phyloP scores from a whole-genome alignment of 768 basidiomycete species.

The Cystofilobasidium bisporidii region DNA sequence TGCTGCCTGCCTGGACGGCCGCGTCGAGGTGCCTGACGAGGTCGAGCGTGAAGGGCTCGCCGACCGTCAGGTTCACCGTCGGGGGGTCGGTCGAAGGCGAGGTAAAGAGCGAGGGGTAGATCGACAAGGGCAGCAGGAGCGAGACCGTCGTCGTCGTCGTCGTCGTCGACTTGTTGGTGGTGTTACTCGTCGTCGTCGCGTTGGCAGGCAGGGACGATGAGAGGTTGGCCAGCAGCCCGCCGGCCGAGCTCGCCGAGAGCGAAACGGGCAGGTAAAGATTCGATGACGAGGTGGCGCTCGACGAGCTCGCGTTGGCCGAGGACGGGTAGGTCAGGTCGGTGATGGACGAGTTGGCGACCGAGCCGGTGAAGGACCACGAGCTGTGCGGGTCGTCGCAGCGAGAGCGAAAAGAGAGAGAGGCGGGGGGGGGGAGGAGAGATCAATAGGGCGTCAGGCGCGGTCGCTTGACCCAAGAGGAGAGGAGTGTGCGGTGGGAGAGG shows the following conservation, averaged over 20 bases:
- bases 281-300: slow-evolving; percentile 33
- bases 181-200: slow-evolving; percentile 45
- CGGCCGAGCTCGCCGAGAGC: slow-evolving; percentile 48
- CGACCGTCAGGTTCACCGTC: slow-evolving; percentile 47
- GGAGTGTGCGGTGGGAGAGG: neutral
- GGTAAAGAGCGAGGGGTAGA: slow-evolving; percentile 66
- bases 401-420: neutral
- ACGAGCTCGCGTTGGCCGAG: slow-evolving; percentile 43
- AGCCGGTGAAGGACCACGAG: slow-evolving; percentile 9
- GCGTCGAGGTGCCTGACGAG: slow-evolving; percentile 47
- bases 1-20: slow-evolving; percentile 47
- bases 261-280: slow-evolving; percentile 51
- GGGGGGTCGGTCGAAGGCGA: slow-evolving; percentile 48
- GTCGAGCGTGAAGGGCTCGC: slow-evolving; percentile 48
- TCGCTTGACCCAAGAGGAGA: no score
- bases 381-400: no score
- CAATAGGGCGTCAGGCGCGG: no score
- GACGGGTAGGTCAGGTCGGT: slow-evolving; percentile 59
- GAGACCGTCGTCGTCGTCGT: slow-evolving; percentile 37
- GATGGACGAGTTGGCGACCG: slow-evolving; percentile 33
- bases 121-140: slow-evolving; percentile 55
- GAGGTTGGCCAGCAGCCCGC: neutral
- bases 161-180: slow-evolving; percentile 42
- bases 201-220: neutral
- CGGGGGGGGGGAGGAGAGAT: neutral